Conservation (phyloP, 1,284 basidiomycete species). For the Xanthoconium separans region DNA sequence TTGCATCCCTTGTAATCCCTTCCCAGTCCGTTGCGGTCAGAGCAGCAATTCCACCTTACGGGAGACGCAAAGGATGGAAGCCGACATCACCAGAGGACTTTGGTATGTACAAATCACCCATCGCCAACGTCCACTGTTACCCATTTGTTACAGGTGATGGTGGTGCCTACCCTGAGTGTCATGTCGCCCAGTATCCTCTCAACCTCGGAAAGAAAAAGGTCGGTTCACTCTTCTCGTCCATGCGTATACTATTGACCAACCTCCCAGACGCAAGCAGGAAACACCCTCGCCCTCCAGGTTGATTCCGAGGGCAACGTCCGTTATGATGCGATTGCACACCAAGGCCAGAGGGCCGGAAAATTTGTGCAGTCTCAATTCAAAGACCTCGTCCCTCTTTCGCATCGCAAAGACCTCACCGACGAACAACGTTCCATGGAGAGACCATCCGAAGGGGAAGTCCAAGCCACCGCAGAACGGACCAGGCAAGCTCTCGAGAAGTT, state of each 20-base stretch:
- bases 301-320: slow-evolving; percentile 95
- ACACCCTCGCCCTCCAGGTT: slow-evolving; percentile 94
- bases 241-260: slow-evolving; percentile 1
- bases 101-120: slow-evolving; percentile 46
- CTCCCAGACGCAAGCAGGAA: slow-evolving; percentile 79
- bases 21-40: slow-evolving; percentile 54
- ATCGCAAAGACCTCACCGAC: slow-evolving; percentile 88
- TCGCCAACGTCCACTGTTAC: not conserved
- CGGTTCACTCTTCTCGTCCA: not conserved
- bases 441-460: slow-evolving; percentile 89
- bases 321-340: slow-evolving; percentile 95
- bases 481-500: slow-evolving; percentile 90
- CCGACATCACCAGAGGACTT: slow-evolving; percentile 83
- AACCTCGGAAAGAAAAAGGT: slow-evolving; percentile 95
- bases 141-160: slow-evolving; percentile 65
- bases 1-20: slow-evolving; percentile 36
- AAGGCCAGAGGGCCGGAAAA: slow-evolving; percentile 87
- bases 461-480: slow-evolving; percentile 87
- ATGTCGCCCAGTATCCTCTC: slow-evolving; percentile 95
- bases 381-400: slow-evolving; percentile 90
- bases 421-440: slow-evolving; percentile 78
- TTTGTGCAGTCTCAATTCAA: slow-evolving; percentile 94
- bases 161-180: slow-evolving; percentile 96
- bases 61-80: slow-evolving; percentile 85
- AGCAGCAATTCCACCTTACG: slow-evolving; percentile 72